Evolutionary conservation across 371 early-diverging fungal species (phyloP).

Genomic region (Mortierella sp.): DNA sequence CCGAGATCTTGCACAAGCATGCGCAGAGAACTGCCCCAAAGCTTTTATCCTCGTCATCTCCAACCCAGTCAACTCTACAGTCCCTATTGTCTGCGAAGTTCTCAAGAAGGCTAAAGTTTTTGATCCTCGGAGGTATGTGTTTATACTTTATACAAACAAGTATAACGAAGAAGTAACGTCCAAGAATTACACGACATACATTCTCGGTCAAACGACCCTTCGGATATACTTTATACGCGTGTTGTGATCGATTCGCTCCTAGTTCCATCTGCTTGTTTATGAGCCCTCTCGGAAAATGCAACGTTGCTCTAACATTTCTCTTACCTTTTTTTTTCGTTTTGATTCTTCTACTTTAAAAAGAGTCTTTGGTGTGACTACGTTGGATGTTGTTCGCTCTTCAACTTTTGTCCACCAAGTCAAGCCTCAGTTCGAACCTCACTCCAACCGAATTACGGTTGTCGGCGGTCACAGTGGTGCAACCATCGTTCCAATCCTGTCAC

Average conservation of each 20-base stretch:
- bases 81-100: conserved; percentile 88
- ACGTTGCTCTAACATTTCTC: not conserved
- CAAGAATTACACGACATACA: too few species aligned
- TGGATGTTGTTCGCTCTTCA: conserved; percentile 91
- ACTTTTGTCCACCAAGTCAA: conserved; percentile 80
- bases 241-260: too few species aligned
- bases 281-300: conserved; percentile 1
- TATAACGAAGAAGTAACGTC: not conserved
- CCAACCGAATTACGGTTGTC: conserved; percentile 83
- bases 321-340: not conserved
- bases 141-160: not conserved
- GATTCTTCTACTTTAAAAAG: conserved; percentile 64
- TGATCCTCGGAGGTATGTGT: conserved; percentile 73
- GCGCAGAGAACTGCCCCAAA: conserved; percentile 82
- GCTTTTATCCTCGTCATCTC: conserved; percentile 88
- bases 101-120: conserved; percentile 84
- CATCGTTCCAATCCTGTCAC: conserved; percentile 86
- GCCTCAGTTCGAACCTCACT: conserved; percentile 58
- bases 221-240: not conserved
- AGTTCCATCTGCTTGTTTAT: not conserved
- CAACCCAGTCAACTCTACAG: conserved; percentile 95
- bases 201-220: not conserved
- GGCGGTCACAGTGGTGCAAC: conserved; percentile 96
- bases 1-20: conserved; percentile 81
- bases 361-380: conserved; percentile 92